Evolutionary conservation across 2,329 filamentous ascomycete genomes (phyloP), one percentile per base, ranked within the genome.

Genomic region (Aspergillus nomiae): DNA sequence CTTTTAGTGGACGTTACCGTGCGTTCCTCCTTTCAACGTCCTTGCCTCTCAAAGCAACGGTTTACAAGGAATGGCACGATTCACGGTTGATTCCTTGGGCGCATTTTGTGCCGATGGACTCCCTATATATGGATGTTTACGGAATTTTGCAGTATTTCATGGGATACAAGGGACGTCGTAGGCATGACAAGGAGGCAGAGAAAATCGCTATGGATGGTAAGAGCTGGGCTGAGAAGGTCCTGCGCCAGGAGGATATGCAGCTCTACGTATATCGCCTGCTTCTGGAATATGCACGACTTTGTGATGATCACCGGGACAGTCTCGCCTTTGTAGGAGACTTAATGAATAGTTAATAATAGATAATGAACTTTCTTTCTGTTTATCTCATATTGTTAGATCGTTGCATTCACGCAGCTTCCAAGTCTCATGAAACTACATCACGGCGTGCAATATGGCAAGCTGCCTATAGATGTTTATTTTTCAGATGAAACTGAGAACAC

Each of bases 31-130:
- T 85, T 41, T 90, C 87, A 32, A 90, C 87, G 2, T 88, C 86
- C 19, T 75, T 94, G 9, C 90, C 90, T 0, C 86, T 95, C 78
- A 94, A 94, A 78, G 87, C 89, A 7, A 92, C 91, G 0, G 81
- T 94, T 30, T 95, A 89, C 78, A 84, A 86, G 24, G 92, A 95
- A 74, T 95, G 91, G 92, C 91, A 94, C 71, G 91, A 94, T 73
- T 85, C 84, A 51, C 84, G 91, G 2, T 81, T 94, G 2, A 81
- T 92, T 3, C 84, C 90, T 0, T 95, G 92, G 91, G 87, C 87
- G 71, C 92, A 95, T 76, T 94, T 92, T 70, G 88, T 93, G 2
- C 92, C 92, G 19, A 88, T 94, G 85, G 90, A 93, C 73, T 90
- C 86, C 71, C 85, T 88, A 1, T 93, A 89, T 70, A 80, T 85